These are phyloP conservation scores for Nakazawaea anatomiae DNA, from an alignment of 805 yeast genomes.

Conservation along the genomic window DNA sequence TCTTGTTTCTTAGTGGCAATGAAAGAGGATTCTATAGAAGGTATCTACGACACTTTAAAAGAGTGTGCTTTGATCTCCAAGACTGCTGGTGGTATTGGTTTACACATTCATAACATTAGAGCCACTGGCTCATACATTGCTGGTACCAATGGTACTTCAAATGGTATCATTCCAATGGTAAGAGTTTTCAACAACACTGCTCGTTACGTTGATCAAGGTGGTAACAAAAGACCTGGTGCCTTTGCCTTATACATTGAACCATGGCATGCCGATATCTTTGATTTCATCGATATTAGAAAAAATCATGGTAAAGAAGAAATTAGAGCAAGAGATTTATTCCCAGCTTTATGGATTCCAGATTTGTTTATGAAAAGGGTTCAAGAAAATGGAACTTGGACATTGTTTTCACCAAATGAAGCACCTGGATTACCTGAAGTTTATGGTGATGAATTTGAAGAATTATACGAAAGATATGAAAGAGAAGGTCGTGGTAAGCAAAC, in stretches of 20 bases:
- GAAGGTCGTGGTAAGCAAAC: conserved; percentile 61
- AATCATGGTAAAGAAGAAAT: conserved; percentile 94
- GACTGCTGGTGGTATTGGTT: conserved; percentile 93
- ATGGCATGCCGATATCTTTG: conserved; percentile 93
- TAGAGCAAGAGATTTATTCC: conserved; percentile 89
- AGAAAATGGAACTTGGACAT: conserved; percentile 72
- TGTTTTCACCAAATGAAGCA: conserved; percentile 85
- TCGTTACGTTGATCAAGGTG: conserved; percentile 96
- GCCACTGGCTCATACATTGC: conserved; percentile 83
- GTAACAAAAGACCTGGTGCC: conserved; percentile 97
- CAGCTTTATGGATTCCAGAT: conserved; percentile 94
- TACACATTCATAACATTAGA: conserved; percentile 83
- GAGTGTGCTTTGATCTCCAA: conserved; percentile 87
- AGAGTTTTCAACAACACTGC: conserved; percentile 95
- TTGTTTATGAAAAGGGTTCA: conserved; percentile 90
- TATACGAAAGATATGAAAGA: conserved; percentile 68
- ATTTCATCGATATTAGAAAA: conserved; percentile 78
- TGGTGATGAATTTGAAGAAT: conserved; percentile 74
- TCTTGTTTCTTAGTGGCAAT: conserved; percentile 89
- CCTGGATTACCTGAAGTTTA: conserved; percentile 79
- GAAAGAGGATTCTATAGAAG: conserved; percentile 94
- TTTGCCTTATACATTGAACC: conserved; percentile 92
- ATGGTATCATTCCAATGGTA: conserved; percentile 93
- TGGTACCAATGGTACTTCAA: conserved; percentile 89
- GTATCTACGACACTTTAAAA: conserved; percentile 85